Evolutionary conservation across 2,329 filamentous ascomycete species (phyloP), one percentile per base, ranked within the genome.

Genomic region (Phyllachora maydis): DNA sequence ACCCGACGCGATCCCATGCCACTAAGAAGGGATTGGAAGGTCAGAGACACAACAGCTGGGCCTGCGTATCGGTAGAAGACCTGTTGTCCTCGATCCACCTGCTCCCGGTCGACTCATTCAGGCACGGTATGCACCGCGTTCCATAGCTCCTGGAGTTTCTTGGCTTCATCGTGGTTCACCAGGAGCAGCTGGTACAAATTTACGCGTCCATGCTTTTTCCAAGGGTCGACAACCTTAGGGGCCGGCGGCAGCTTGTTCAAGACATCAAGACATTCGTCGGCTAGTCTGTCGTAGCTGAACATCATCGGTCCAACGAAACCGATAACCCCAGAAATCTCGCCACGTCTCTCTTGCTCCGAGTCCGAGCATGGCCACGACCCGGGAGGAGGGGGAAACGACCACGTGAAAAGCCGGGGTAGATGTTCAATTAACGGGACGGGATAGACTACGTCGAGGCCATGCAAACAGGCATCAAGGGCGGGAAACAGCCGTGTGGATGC

Each of bases 61-160:
- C 65, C 67, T 11, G 65, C 73, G 42, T 82, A 83, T 17, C 76
- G 64, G 42, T 78, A 82, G 37, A 82, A 79, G 1, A 81, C 63
- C 33, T 75, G 64, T 40, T 85, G 76, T 0, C 76, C 77, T 36
- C 76, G 56, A 28, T 59, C 53, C 26, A 85, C 71, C 38, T 81
- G 73, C 2, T 60, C 59, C 75, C 74, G 83, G 39, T 82, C 66
- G 3, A 83, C 76, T 74, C 75, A 83, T 1, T 61, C 52, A 0
- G 76, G 77, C 4, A 79, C 46, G 0, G 59, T 67, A 27, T 66
- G 71, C 26, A 75, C 54, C 37, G 81, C 55, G 0, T 46, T 41
- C 76, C 75, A 83, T 6, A 85, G 47, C 25, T 58, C 35, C 2
- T 38, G 35, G 3, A 62, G 47, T 18, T 62, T 58, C 13, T 59